A percentile compares a stretch with the other conserved stretches of the same genome.
Conservation (phyloP, 176 grass and related monocot genomes). For the Luzula sylvatica region DNA sequence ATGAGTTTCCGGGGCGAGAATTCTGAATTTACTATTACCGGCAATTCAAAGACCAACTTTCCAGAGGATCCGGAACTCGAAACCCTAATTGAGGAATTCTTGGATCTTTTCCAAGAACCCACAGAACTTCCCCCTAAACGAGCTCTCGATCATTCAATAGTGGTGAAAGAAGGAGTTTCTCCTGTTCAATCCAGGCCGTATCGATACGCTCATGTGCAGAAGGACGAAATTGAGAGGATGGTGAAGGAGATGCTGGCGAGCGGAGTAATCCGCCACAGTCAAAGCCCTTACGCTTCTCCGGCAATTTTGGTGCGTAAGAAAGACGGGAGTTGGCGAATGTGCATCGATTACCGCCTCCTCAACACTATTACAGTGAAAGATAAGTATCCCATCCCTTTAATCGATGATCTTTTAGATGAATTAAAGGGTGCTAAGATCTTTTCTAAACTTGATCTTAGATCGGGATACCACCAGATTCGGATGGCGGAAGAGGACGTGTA, state of each 20-base stretch:
- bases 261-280: not conserved
- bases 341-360: not conserved
- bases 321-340: not conserved
- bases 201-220: not conserved
- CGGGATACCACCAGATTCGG: not conserved
- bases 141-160: not conserved
- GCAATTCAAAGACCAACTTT: too few relatives aligned
- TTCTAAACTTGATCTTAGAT: not conserved
- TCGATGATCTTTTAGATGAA: conserved; percentile 9
- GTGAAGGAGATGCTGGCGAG: not conserved
- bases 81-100: too few relatives aligned
- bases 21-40: too few relatives aligned
- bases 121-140: not conserved
- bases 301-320: not conserved
- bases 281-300: not conserved
- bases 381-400: not conserved
- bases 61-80: too few relatives aligned
- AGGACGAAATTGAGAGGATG: not conserved
- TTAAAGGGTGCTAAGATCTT: not conserved
- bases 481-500: not conserved
- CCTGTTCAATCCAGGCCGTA: not conserved
- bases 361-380: not conserved
- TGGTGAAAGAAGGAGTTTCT: not conserved
- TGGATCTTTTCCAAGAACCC: not conserved
- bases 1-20: too few relatives aligned